Evolutionary conservation across 805 yeast species (phyloP), one percentile per base, ranked within the genome.

Genomic region (Cyberlindnera lachancei): DNA sequence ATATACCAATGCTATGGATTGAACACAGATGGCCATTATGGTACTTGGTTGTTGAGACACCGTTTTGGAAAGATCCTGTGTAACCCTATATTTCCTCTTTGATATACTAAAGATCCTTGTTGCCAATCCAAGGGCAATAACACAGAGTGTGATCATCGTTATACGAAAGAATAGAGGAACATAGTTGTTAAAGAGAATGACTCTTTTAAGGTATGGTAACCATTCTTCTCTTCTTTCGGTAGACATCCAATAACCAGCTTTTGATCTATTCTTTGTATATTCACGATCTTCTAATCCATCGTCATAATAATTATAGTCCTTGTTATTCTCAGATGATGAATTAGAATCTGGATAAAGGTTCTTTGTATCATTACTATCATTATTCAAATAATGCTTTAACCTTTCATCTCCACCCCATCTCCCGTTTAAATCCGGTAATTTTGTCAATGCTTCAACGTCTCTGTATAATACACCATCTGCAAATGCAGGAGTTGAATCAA

Each of bases 11-110:
- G 95, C 95, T 40, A 77, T 64, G 18, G 85, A 63, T 49, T 87
- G 90, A 4, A 90, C 94, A 32, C 76, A 76, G 3, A 92, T 70
- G 4, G 96, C 92, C 94, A 92, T 86, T 27, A 88, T 77, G 0
- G 97, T 84, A 45, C 95, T 79, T 13, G 98, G 81, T 49, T 83
- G 87, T 51, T 83, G 94, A 7, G 69, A 63, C 7, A 84, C 57
- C 10, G 59, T 51, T 4, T 41, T 38, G 1, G 40, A 27, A 8
- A 42, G 41, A 16, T 29, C 26, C 6, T 23, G 26, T 11, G 21
- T 34, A 5, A 22, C 36, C 31, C 19, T 31, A 18, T 39, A 41
- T 16, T 33, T 50, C 34, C 49, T 34, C 26, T 53, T 41, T 5
- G 71, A 58, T 38, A 62, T 52, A 33, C 56, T 45, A 51, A 66